A percentile compares a stretch with the other conserved stretches of the same genome.
phyloP scores from a whole-genome alignment of 345 rosid species.

The Aquilaria yunnanensis region DNA sequence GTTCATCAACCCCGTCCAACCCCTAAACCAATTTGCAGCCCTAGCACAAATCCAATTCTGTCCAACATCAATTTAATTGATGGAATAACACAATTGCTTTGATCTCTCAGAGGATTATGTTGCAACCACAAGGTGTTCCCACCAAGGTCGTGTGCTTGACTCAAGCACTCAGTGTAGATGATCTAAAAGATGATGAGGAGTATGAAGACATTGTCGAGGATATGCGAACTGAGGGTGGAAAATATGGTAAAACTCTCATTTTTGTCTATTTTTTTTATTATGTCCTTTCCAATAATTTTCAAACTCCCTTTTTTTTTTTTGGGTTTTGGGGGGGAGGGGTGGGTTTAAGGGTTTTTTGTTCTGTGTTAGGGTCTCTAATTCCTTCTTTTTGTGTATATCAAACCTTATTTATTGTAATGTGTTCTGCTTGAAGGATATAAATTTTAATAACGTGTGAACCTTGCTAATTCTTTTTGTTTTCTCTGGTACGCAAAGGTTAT shows the following conservation, averaged over 20 bases:
- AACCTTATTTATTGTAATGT: too few species aligned
- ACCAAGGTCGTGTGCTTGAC: constrained; percentile 81
- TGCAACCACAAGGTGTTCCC: constrained; percentile 57
- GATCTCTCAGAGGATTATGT: constrained; percentile 53
- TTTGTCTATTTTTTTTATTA: constrained; percentile 16
- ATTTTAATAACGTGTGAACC: too few species aligned
- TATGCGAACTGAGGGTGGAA: constrained; percentile 75
- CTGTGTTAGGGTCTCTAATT: not conserved
- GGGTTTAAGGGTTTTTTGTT: not conserved
- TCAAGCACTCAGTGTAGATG: constrained; percentile 66
- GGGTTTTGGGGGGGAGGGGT: too few species aligned
- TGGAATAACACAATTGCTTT: constrained; percentile 1
- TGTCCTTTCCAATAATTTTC: constrained; percentile 25
- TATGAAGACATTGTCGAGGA: constrained; percentile 84
- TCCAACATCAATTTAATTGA: too few species aligned
- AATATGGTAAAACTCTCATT: constrained; percentile 48
- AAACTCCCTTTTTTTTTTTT: constrained; percentile 13
- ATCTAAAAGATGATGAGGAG: constrained; percentile 69
- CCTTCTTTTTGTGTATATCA: too few species aligned
- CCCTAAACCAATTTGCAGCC: too few species aligned
- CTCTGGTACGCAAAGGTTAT: too few species aligned
- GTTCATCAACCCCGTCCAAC: too few species aligned
- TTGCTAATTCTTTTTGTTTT: too few species aligned
- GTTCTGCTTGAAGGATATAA: too few species aligned
- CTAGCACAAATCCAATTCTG: too few species aligned